Conservation (phyloP, 176 grass and related monocot species). For the Oryza officinalis region DNA sequence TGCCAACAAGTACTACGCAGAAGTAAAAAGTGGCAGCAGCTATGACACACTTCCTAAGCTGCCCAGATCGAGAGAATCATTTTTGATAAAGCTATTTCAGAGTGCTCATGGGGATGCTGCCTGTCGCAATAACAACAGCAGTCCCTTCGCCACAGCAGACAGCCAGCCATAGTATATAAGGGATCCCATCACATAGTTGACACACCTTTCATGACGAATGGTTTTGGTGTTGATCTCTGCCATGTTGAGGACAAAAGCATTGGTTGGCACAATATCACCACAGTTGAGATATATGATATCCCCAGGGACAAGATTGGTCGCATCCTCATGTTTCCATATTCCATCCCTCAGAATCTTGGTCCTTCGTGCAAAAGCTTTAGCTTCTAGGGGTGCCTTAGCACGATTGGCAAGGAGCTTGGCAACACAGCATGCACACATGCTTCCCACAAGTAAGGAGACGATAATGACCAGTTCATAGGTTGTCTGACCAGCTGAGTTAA, state of each 20-base stretch:
- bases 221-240: background rate
- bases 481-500: too few species aligned
- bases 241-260: background rate
- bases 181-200: background rate
- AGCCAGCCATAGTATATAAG: background rate
- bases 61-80: background rate
- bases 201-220: background rate
- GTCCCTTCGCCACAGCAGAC: background rate
- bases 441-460: too few species aligned
- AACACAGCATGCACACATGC: background rate
- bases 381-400: background rate
- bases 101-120: background rate
- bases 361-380: background rate
- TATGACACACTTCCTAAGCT: background rate
- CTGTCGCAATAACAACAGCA: constrained; percentile 16
- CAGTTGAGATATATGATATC: constrained; percentile 20
- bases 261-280: constrained; percentile 8
- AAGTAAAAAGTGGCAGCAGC: background rate
- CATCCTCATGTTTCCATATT: constrained; percentile 9
- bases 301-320: background rate
- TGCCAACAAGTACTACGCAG: constrained; percentile 13
- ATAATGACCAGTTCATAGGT: too few species aligned
- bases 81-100: background rate
- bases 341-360: constrained; percentile 15
- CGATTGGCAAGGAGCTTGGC: background rate